Base-by-base conservation (phyloP, 768 basidiomycete species). In the Suillus placidus region DNA sequence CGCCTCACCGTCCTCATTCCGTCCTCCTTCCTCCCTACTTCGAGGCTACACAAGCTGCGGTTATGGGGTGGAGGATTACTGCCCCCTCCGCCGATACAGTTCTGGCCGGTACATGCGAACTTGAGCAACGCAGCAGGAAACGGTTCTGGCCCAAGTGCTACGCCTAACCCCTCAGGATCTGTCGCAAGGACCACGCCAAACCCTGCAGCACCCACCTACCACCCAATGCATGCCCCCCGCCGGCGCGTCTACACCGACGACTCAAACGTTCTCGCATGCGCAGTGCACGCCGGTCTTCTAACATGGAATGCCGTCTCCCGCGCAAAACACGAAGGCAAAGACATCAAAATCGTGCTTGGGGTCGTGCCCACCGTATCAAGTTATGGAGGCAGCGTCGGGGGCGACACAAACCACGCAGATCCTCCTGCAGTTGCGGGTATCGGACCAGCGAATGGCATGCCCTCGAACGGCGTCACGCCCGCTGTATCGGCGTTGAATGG, bases 211-310 rank as follows among this genome's bases (percentile, higher is more conserved):
- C 67, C 72, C 18, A 64, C 63, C n/a, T 67, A 63, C 52, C 64
- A 63, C 26, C 70, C 68, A 1, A 72, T 70, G 56, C 71, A 71
- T 60, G 70, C 72, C 9, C 76, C 81, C 35, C 77, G 77, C 40
- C 79, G 86, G n/a, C 79, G 88, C 56, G 82, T 91, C 42, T 92
- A 92, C 77, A 92, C 91, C 0, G 90, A 92, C 75, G 91, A 92
- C 75, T 91, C 89, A 10, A 88, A 91, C 69, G 71, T 91, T 60
- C 86, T 90, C 71, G 71, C 88, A 47, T 89, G 88, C 63, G 89
- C 88, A 2, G 75, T 92, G 55, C 91, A 92, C 69, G 81, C 89
- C 0, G 91, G 91, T 8, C 72, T 79, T 57, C 71, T 83, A 40
- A 76, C 78, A 18, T 84, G 83, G 83, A 80, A 77, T 61, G 75